Evolutionary conservation across 2,329 filamentous ascomycete genomes (phyloP).

Genomic region (Akanthomyces dipterigenus): DNA sequence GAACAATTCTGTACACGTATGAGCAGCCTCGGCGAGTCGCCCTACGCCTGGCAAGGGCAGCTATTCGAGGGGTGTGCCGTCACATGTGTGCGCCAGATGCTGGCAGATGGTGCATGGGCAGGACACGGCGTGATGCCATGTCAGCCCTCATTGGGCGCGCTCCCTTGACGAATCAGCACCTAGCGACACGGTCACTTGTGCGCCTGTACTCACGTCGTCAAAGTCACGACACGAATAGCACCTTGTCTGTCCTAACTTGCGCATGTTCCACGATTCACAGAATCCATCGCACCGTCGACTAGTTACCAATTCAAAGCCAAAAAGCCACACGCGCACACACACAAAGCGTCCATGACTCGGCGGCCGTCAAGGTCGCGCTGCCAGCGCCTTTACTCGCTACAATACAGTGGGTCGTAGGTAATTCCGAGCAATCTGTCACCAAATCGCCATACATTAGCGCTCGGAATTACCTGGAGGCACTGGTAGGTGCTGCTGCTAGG

Average conservation of each 20-base stretch:
- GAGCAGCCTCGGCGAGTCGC: not conserved
- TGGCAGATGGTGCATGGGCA: not conserved
- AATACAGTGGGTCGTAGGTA: too few species aligned
- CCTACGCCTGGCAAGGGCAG: not conserved
- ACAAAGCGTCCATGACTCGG: conserved; percentile 1
- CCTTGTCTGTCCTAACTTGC: conserved; percentile 3
- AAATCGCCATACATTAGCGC: too few species aligned
- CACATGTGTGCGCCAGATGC: conserved; percentile 1
- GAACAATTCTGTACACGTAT: not conserved
- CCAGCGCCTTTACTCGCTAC: not conserved
- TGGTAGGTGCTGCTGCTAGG: not conserved
- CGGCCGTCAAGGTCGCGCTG: not conserved
- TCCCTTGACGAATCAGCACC: not conserved
- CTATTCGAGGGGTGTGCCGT: not conserved
- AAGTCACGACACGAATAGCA: not conserved
- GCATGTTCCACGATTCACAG: not conserved
- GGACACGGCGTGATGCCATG: not conserved
- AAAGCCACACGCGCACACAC: too few species aligned
- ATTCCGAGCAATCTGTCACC: too few species aligned
- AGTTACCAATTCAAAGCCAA: not conserved
- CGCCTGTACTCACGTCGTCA: not conserved
- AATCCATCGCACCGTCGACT: conserved; percentile 1
- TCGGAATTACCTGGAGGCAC: too few species aligned
- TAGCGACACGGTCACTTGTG: not conserved
- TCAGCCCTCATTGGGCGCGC: not conserved